Evolutionary conservation across 1,284 basidiomycete species (phyloP).

Genomic region (Rhizoctonia solani): DNA sequence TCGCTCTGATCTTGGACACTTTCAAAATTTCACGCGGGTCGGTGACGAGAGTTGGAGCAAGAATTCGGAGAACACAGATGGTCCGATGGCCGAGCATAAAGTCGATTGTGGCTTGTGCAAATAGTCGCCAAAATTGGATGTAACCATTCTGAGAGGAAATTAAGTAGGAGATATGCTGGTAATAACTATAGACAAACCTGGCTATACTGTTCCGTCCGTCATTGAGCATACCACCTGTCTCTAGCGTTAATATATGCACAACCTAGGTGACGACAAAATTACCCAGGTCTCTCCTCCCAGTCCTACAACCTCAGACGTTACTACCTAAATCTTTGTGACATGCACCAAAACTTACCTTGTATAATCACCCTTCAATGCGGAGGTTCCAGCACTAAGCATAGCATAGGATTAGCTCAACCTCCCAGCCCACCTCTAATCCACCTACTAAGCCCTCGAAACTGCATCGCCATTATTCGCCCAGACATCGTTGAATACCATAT

Average conservation of each 20-base stretch:
- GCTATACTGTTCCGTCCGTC: constrained; percentile 92
- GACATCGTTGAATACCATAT: constrained; percentile 85
- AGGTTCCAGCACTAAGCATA: constrained; percentile 81
- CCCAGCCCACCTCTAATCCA: constrained; percentile 47
- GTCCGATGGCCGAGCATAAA: constrained; percentile 88
- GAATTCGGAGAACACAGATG: constrained; percentile 88
- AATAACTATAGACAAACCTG: constrained; percentile 50
- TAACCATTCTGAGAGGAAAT: constrained; percentile 66
- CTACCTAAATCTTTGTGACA: not conserved
- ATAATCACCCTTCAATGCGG: constrained; percentile 96
- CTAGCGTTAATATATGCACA: not conserved
- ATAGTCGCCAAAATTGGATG: constrained; percentile 90
- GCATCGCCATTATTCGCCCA: constrained; percentile 97
- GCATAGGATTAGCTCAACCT: not conserved
- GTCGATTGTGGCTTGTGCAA: constrained; percentile 95
- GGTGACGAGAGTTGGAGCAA: constrained; percentile 78
- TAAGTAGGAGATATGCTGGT: not conserved
- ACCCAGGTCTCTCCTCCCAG: constrained; percentile 87
- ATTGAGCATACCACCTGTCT: constrained; percentile 74
- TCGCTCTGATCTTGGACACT: constrained; percentile 82
- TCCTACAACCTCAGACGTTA: constrained; percentile 53
- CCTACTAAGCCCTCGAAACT: constrained; percentile 83
- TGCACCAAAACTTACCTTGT: constrained; percentile 60
- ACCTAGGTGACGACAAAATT: not conserved
- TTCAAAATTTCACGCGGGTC: constrained; percentile 89